Conservation (phyloP, 441 rosid species). For the Bruguiera hainesii region DNA sequence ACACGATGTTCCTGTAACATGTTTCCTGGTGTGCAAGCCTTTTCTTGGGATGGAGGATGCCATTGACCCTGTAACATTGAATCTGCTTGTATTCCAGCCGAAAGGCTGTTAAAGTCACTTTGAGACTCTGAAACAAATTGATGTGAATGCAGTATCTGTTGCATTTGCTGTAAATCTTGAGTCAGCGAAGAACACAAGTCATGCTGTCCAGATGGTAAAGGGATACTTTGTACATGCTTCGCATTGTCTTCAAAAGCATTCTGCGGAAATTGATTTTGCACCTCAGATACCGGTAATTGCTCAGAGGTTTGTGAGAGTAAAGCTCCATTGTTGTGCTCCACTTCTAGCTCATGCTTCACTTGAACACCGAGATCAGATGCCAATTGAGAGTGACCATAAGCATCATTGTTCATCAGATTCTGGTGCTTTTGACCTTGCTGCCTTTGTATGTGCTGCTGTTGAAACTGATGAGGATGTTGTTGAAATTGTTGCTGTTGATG, state of each 20-base stretch:
- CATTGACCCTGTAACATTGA: conserved; percentile 54
- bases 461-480: conserved; percentile 60
- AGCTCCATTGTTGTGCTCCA: conserved; percentile 53
- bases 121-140: conserved; percentile 57
- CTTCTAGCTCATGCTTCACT: conserved; percentile 76
- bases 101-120: conserved; percentile 46
- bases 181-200: conserved; percentile 48
- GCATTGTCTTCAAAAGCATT: conserved; percentile 55
- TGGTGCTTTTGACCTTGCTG: conserved; percentile 78
- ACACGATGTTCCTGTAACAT: conserved; percentile 57
- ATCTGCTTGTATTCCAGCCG: conserved; percentile 58
- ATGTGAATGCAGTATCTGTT: conserved; percentile 61
- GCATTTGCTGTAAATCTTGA: conserved; percentile 70
- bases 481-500: conserved; percentile 80
- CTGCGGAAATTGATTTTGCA: conserved; percentile 74
- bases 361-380: conserved; percentile 53
- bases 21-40: conserved; percentile 43
- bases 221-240: conserved; percentile 40
- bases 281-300: conserved; percentile 58
- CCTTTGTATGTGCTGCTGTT: conserved; percentile 57
- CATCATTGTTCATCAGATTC: conserved; percentile 44
- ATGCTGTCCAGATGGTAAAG: conserved; percentile 50
- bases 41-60: conserved; percentile 63
- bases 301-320: conserved; percentile 61
- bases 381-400: conserved; percentile 60